phyloP scores from a whole-genome alignment of 1,284 basidiomycete species.

The Ceratobasidium sp. region DNA sequence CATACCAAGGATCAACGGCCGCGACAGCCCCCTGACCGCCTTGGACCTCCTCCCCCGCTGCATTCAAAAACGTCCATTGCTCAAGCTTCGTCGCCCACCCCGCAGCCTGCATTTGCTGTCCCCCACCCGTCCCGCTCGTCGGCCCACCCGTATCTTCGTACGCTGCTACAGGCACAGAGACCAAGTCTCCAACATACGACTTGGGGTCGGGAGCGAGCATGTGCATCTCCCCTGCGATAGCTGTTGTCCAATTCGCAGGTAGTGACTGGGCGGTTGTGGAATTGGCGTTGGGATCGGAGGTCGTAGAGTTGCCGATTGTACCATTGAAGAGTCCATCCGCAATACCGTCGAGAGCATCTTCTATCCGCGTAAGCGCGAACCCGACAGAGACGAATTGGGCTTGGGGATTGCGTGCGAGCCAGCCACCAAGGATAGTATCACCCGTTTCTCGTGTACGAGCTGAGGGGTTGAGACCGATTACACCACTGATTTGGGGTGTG shows the following conservation, averaged over 20 bases:
- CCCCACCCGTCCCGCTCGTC: conserved; percentile 12
- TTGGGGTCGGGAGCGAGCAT: conserved; percentile 26
- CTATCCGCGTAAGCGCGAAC: conserved; percentile 29
- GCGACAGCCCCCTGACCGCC: conserved; percentile 21
- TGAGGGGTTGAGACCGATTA: conserved; percentile 10
- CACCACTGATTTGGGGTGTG: conserved; percentile 16
- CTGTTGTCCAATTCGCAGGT: too few species aligned
- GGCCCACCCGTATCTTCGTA: conserved; percentile 6
- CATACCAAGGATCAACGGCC: conserved; percentile 36
- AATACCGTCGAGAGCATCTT: neutral
- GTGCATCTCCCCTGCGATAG: conserved; percentile 28
- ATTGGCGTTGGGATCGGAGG: neutral
- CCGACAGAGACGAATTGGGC: conserved; percentile 28
- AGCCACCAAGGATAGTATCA: conserved; percentile 25
- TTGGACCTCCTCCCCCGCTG: neutral
- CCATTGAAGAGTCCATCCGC: too few species aligned
- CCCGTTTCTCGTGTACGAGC: neutral
- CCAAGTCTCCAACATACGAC: conserved; percentile 8
- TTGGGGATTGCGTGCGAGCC: conserved; percentile 23
- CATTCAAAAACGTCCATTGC: conserved; percentile 29
- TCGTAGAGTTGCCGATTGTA: neutral
- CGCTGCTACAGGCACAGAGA: neutral
- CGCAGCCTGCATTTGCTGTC: conserved; percentile 29
- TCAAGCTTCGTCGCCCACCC: conserved; percentile 33
- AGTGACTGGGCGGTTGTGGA: neutral